phyloP scores from a whole-genome alignment of 2,329 filamentous ascomycete species.

The Alternaria angustiovoidea region DNA sequence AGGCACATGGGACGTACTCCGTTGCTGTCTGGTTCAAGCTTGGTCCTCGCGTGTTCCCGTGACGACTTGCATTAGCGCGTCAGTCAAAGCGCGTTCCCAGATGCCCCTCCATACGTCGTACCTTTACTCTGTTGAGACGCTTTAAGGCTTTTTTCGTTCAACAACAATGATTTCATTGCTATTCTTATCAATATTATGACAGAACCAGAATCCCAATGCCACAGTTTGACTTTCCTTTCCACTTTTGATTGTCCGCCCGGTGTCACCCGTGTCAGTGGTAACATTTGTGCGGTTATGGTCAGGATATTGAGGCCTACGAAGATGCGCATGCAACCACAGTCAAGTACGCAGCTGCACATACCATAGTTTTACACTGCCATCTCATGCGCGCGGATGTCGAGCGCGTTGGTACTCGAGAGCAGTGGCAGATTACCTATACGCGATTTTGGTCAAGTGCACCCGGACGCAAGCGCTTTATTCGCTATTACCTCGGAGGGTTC shows the following conservation, averaged over 20 bases:
- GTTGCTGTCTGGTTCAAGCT: not conserved
- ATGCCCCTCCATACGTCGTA: slow-evolving; percentile 6
- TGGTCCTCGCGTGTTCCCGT: slow-evolving; percentile 24
- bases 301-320: slow-evolving; percentile 3
- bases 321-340: not conserved
- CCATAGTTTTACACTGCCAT: not conserved
- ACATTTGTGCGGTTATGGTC: slow-evolving; percentile 10
- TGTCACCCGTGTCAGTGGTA: not conserved
- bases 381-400: not conserved
- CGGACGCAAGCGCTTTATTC: not conserved
- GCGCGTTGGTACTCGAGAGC: not conserved
- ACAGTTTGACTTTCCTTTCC: not conserved
- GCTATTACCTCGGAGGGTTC: not conserved
- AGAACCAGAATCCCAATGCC: not conserved
- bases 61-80: slow-evolving; percentile 40
- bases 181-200: not conserved
- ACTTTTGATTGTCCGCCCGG: not conserved
- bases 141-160: not conserved
- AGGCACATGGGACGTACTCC: not conserved
- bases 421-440: not conserved
- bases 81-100: slow-evolving; percentile 14
- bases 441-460: not conserved
- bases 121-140: not conserved
- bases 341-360: not conserved
- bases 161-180: not conserved